A percentile compares a stretch with the other conserved stretches of the same genome.
phyloP scores from a whole-genome alignment of 2,329 filamentous ascomycete genomes.

The Colletotrichum phormii region DNA sequence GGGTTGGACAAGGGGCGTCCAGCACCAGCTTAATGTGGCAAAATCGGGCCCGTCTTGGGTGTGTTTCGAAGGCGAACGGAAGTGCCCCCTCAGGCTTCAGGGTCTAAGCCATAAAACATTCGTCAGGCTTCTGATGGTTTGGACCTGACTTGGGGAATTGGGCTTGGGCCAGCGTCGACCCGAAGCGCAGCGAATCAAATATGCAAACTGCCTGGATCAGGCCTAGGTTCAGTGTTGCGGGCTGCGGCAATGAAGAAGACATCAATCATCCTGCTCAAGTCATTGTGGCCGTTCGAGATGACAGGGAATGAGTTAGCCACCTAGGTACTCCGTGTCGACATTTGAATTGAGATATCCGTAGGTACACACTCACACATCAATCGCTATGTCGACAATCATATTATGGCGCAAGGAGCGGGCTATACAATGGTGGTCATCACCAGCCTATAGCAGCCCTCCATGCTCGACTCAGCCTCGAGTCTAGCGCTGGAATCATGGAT shows the following conservation, averaged over 20 bases:
- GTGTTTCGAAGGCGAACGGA: conserved; percentile 39
- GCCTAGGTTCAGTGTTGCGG: conserved; percentile 13
- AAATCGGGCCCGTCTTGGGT: conserved; percentile 39
- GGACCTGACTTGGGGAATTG: conserved; percentile 20
- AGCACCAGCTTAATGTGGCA: conserved; percentile 36
- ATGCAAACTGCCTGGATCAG: neutral
- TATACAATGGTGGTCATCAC: conserved; percentile 20
- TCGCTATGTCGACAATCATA: neutral
- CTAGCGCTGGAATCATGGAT: conserved; percentile 8
- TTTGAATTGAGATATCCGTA: too few relatives aligned
- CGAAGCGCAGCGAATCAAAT: neutral
- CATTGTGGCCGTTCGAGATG: neutral
- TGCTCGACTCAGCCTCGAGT: conserved; percentile 15
- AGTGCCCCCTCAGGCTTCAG: conserved; percentile 26
- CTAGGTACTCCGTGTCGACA: too few relatives aligned
- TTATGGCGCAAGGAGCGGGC: conserved; percentile 17
- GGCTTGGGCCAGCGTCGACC: conserved; percentile 15
- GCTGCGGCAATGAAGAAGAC: neutral
- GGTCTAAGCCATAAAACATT: conserved; percentile 38
- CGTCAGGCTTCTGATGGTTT: conserved; percentile 33
- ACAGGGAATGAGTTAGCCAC: too few relatives aligned
- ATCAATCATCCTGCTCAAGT: neutral
- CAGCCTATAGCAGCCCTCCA: conserved; percentile 17
- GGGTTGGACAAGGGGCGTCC: neutral
- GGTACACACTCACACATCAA: too few relatives aligned